Evolutionary conservation across 2,329 filamentous ascomycete species (phyloP), one percentile per base, ranked within the genome.

Genomic region (Cyphellophora europaea): DNA sequence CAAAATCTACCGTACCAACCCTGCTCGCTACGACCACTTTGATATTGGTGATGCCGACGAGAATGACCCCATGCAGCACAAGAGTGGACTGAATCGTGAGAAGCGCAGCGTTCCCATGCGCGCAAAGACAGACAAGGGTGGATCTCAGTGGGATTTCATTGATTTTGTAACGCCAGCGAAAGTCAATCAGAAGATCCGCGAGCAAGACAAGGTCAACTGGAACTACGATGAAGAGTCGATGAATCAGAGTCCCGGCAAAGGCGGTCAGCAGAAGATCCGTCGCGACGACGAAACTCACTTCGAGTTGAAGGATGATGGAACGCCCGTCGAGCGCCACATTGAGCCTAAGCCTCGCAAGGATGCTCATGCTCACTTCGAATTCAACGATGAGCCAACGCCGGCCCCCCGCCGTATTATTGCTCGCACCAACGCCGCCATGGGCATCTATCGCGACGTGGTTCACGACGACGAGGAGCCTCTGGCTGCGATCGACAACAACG

Each of bases 121-220:
- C 19, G 15, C 41, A 3, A 48, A 40, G 19, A 31, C 40, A 13
- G 36, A 35, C 27, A 44, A 44, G 12, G 79, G 85, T 54, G 65
- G 70, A 40, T 77, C 77, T 44, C 79, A 84, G 43, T 95, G 89
- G 87, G 77, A 77, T 32, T 96, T 96, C 58, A 76, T 85, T 42
- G 87, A 94, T 60, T 93, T 93, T 50, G 65, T 67, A 11, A 94
- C 88, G 1, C 89, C 89, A 0, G 72, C 80, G 45, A 94, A 93
- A 67, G 66, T 74, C 31, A 68, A 72, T 4, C 63, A 69, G 30
- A 82, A 80, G 57, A 56, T 72, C 35, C 72, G 78, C 40, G 65
- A 71, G 25, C 75, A 86, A 52, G 78, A 91, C 42, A 71, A 79
- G 41, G 80, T 83, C 36, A 81, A 91, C 56, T 77, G 79, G 54